Evolutionary conservation across 805 yeast genomes (phyloP).

Genomic region (Wickerhamiella lipophila): DNA sequence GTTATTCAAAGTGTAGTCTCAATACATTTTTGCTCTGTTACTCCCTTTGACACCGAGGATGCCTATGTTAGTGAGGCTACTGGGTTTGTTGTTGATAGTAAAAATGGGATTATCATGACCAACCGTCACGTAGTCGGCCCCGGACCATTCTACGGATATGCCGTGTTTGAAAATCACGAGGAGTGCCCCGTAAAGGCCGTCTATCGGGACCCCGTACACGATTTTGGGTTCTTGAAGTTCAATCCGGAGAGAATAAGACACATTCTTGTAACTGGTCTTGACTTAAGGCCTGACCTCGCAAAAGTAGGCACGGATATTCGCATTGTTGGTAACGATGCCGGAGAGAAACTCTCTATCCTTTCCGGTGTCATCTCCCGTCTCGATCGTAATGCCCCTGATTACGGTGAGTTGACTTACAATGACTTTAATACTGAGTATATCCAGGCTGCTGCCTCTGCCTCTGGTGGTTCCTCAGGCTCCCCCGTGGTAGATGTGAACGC

Average conservation of each 20-base stretch:
- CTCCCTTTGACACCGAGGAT: conserved; percentile 73
- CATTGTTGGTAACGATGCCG: conserved; percentile 94
- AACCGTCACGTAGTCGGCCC: conserved; percentile 94
- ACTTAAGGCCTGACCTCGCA: conserved; percentile 68
- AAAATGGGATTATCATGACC: conserved; percentile 71
- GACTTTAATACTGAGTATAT: conserved; percentile 91
- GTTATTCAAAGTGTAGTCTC: conserved; percentile 83
- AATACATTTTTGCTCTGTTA: conserved; percentile 77
- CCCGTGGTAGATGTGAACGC: conserved; percentile 91
- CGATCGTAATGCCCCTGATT: conserved; percentile 90
- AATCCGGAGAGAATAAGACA: conserved; percentile 61
- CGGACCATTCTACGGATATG: conserved; percentile 86
- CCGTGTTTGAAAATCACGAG: conserved; percentile 87
- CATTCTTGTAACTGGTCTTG: conserved; percentile 54
- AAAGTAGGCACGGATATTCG: conserved; percentile 87
- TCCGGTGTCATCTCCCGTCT: conserved; percentile 74
- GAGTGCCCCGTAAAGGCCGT: conserved; percentile 77
- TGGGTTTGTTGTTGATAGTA: conserved; percentile 82
- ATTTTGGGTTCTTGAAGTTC: conserved; percentile 77
- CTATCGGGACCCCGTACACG: conserved; percentile 90
- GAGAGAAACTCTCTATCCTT: conserved; percentile 79
- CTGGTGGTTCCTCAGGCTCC: conserved; percentile 92
- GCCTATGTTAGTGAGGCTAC: conserved; percentile 77
- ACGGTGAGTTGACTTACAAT: conserved; percentile 75
- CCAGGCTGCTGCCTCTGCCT: conserved; percentile 91